Evolutionary conservation across 805 yeast genomes (phyloP).

Genomic region (Cyberlindnera maritima): DNA sequence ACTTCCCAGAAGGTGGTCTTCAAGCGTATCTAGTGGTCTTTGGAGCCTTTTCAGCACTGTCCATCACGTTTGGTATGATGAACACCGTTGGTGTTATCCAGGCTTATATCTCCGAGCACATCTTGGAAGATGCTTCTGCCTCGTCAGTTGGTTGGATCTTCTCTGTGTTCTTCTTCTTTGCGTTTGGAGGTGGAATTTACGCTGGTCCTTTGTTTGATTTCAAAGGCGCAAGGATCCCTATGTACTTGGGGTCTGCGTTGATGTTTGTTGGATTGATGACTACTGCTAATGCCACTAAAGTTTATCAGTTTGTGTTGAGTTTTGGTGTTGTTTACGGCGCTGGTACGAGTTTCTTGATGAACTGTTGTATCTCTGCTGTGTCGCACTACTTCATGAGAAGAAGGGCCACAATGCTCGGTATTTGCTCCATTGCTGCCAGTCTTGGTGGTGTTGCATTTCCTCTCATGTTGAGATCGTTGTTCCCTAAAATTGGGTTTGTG

Average conservation of each 20-base stretch:
- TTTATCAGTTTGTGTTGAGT: conserved; percentile 49
- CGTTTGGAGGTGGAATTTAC: conserved; percentile 33
- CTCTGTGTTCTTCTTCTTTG: conserved; percentile 30
- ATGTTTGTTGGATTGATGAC: conserved; percentile 42
- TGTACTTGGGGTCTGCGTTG: conserved; percentile 43
- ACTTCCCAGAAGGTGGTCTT: conserved; percentile 48
- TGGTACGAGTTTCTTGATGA: conserved; percentile 45
- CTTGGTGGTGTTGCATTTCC: conserved; percentile 48
- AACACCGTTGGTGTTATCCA: conserved; percentile 68
- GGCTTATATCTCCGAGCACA: conserved; percentile 55
- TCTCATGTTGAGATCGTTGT: conserved; percentile 37
- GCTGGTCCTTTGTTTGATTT: conserved; percentile 54
- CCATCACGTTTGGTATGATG: conserved; percentile 60
- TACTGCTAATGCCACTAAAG: conserved; percentile 39
- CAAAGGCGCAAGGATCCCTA: conserved; percentile 48
- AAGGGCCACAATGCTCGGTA: conserved; percentile 41
- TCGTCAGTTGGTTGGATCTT: conserved; percentile 70
- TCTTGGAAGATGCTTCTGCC: conserved; percentile 42
- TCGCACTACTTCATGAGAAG: conserved; percentile 42
- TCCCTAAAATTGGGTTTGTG: conserved; percentile 41
- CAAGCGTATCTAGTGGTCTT: conserved; percentile 34
- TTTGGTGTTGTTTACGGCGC: conserved; percentile 44
- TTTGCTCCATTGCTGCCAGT: conserved; percentile 46
- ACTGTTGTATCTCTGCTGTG: conserved; percentile 40
- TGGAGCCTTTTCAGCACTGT: conserved; percentile 49